These are phyloP conservation scores for Arthroderma sp. DNA, from an alignment of 2,329 filamentous ascomycete species.

Conservation along the genomic window DNA sequence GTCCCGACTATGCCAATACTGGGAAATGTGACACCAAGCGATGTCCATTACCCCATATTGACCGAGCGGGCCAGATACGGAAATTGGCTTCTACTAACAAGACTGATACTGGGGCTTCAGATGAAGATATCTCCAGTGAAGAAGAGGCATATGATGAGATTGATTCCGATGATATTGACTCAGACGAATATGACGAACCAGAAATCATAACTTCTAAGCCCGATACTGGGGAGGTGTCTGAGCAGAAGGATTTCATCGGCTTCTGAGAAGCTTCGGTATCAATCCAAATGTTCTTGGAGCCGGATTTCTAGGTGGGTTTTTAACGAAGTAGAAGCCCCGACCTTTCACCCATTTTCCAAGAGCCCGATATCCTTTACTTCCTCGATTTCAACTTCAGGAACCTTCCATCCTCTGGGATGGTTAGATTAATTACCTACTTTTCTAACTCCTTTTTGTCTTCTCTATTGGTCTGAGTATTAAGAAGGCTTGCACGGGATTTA, in stretches of 20 bases:
- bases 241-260: slow-evolving; percentile 42
- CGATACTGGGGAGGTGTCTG: slow-evolving; percentile 34
- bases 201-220: slow-evolving; percentile 24
- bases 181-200: slow-evolving; percentile 42
- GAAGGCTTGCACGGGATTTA: no score
- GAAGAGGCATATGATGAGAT: slow-evolving; percentile 52
- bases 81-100: slow-evolving; percentile 38
- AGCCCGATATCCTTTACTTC: no score
- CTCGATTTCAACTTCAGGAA: no score
- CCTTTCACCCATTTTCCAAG: no score
- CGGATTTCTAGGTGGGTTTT: no score
- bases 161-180: slow-evolving; percentile 67
- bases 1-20: slow-evolving; percentile 86
- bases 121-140: slow-evolving; percentile 64
- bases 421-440: no score
- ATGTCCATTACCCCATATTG: slow-evolving; percentile 77
- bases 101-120: slow-evolving; percentile 28
- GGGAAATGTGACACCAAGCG: slow-evolving; percentile 68
- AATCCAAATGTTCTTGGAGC: neutral
- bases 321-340: no score
- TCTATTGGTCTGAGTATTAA: no score
- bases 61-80: slow-evolving; percentile 68
- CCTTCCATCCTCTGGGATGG: no score
- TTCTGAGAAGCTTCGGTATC: slow-evolving; percentile 22
- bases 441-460: no score